Conservation (phyloP, 768 basidiomycete genomes). For the Leccinum rimulosum region DNA sequence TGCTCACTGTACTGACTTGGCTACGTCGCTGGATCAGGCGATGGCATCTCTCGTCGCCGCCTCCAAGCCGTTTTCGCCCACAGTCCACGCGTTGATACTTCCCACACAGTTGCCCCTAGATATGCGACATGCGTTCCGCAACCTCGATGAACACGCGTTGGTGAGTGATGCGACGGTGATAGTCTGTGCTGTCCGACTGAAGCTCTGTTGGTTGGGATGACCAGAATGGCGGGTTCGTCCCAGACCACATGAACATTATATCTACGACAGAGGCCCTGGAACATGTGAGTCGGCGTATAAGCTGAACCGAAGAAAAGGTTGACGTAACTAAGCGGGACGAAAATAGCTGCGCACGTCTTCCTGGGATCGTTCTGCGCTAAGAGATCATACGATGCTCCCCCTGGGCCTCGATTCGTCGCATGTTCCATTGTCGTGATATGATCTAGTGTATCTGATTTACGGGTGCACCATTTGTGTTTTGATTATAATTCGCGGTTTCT, state of each 20-base stretch:
- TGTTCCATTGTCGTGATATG: slow-evolving; percentile 17
- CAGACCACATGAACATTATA: slow-evolving; percentile 79
- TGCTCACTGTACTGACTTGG: background rate
- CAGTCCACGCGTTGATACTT: slow-evolving; percentile 69
- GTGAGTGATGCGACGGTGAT: slow-evolving; percentile 37
- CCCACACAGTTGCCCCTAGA: slow-evolving; percentile 76
- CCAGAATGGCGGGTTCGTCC: slow-evolving; percentile 51
- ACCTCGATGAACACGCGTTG: slow-evolving; percentile 59
- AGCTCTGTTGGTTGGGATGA: background rate
- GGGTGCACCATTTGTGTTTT: background rate
- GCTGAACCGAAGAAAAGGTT: background rate
- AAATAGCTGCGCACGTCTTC: slow-evolving; percentile 49
- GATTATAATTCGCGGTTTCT: background rate
- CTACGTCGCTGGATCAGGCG: slow-evolving; percentile 36
- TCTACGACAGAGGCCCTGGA: slow-evolving; percentile 51
- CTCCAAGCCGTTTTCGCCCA: slow-evolving; percentile 64
- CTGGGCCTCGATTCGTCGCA: slow-evolving; percentile 45
- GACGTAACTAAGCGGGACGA: slow-evolving; percentile 5
- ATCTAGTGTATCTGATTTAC: background rate
- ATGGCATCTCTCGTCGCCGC: slow-evolving; percentile 51
- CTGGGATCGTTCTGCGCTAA: slow-evolving; percentile 49
- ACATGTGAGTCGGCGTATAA: slow-evolving; percentile 45
- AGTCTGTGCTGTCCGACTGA: background rate
- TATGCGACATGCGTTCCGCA: slow-evolving; percentile 62
- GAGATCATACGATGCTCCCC: slow-evolving; percentile 54